phyloP scores from a whole-genome alignment of 208 protist species.

The Trichomonas tenax region DNA sequence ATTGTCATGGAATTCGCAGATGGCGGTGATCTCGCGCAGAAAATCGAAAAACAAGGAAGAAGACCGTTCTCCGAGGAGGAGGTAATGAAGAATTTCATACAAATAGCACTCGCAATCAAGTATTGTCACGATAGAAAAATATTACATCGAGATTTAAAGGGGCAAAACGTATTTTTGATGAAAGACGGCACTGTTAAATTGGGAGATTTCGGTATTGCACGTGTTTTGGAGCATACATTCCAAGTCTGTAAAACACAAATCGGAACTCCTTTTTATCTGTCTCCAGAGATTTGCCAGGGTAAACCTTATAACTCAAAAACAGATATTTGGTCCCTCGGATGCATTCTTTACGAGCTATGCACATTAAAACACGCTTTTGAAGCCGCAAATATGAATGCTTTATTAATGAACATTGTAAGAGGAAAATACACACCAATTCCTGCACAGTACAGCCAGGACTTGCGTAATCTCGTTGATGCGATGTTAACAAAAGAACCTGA shows the following conservation, averaged over 20 bases:
- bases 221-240: background rate
- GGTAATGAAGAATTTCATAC: conserved; percentile 24
- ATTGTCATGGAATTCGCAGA: conserved; percentile 33
- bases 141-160: conserved; percentile 47
- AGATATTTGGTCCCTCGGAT: conserved; percentile 21
- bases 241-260: background rate
- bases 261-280: conserved; percentile 32
- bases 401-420: background rate
- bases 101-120: conserved; percentile 47
- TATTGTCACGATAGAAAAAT: conserved; percentile 50
- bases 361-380: conserved; percentile 17
- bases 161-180: conserved; percentile 28
- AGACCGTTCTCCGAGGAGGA: conserved; percentile 7
- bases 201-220: conserved; percentile 25
- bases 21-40: conserved; percentile 27
- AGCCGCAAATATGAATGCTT: background rate
- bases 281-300: conserved; percentile 27
- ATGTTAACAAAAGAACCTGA: conserved; percentile 15
- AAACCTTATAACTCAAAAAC: conserved; percentile 25
- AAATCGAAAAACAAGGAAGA: conserved; percentile 12
- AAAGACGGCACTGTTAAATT: conserved; percentile 26
- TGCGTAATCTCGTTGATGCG: background rate
- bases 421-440: background rate
- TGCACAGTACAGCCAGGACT: background rate
- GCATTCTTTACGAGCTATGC: conserved; percentile 4